These are phyloP conservation scores for Pelargonium fulgidum DNA, from an alignment of 441 rosid species.

Conservation along the genomic window DNA sequence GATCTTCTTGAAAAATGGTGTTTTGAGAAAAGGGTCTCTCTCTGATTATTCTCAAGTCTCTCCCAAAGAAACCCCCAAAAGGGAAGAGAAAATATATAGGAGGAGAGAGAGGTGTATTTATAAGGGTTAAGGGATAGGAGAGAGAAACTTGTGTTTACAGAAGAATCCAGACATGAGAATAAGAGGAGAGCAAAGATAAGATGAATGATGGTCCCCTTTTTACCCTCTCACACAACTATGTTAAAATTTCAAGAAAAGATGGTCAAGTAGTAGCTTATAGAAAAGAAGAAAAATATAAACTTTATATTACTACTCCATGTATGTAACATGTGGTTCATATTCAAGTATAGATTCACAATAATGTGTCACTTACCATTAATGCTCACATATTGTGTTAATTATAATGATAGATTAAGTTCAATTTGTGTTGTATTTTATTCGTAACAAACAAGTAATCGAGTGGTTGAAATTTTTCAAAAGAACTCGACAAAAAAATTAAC, in stretches of 20 bases:
- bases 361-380: too few species aligned
- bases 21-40: slow-evolving; percentile 3
- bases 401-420: too few species aligned
- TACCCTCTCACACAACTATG: neutral
- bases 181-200: neutral
- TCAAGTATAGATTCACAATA: too few species aligned
- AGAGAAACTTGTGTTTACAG: slow-evolving; percentile 29
- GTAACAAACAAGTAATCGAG: too few species aligned
- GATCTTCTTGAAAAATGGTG: slow-evolving; percentile 12
- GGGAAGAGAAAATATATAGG: slow-evolving; percentile 18
- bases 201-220: slow-evolving; percentile 2
- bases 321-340: too few species aligned
- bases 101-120: slow-evolving; percentile 27
- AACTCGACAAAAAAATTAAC: too few species aligned
- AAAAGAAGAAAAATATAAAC: too few species aligned
- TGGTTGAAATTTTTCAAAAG: too few species aligned
- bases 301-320: too few species aligned
- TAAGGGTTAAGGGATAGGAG: slow-evolving; percentile 16
- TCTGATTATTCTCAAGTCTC: slow-evolving; percentile 5
- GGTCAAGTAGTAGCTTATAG: too few species aligned
- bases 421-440: too few species aligned
- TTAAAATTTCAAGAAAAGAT: neutral
- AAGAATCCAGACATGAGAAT: slow-evolving; percentile 24
- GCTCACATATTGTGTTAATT: too few species aligned
- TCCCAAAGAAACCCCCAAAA: slow-evolving; percentile 23